Conservation (phyloP, 2,329 filamentous ascomycete genomes). For the Trichoderma afroharzianum region DNA sequence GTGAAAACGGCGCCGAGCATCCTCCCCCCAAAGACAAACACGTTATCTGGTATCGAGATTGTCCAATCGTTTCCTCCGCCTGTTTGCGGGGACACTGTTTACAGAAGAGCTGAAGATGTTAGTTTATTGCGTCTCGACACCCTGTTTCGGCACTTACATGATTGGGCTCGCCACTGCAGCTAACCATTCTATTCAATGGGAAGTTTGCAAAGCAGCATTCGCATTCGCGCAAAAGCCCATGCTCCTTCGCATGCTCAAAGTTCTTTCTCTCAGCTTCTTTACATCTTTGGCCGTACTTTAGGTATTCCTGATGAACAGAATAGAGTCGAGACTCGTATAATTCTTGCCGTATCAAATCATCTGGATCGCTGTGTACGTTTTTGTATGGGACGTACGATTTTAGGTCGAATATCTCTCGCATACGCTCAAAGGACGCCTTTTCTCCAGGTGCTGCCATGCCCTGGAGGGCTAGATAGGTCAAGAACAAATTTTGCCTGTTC, state of each 20-base stretch:
- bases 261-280: slow-evolving; percentile 36
- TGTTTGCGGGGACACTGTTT: slow-evolving; percentile 59
- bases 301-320: not conserved
- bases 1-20: slow-evolving; percentile 60
- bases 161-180: slow-evolving; percentile 55
- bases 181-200: slow-evolving; percentile 63
- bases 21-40: slow-evolving; percentile 68
- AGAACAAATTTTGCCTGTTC: slow-evolving; percentile 20
- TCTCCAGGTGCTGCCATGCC: not conserved
- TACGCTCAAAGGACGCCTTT: not conserved
- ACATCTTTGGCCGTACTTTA: slow-evolving; percentile 26
- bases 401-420: not conserved
- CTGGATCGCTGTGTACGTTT: not conserved
- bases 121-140: slow-evolving; percentile 1
- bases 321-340: slow-evolving; percentile 22
- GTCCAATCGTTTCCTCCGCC: slow-evolving; percentile 66
- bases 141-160: slow-evolving; percentile 42
- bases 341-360: slow-evolving; percentile 22
- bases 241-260: slow-evolving; percentile 37
- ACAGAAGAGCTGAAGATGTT: slow-evolving; percentile 58
- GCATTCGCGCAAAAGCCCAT: slow-evolving; percentile 62
- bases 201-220: slow-evolving; percentile 68
- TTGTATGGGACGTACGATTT: not conserved
- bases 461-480: slow-evolving; percentile 20
- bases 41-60: slow-evolving; percentile 61